phyloP scores from a whole-genome alignment of 1,284 basidiomycete species.

The Caloboletus inedulis region DNA sequence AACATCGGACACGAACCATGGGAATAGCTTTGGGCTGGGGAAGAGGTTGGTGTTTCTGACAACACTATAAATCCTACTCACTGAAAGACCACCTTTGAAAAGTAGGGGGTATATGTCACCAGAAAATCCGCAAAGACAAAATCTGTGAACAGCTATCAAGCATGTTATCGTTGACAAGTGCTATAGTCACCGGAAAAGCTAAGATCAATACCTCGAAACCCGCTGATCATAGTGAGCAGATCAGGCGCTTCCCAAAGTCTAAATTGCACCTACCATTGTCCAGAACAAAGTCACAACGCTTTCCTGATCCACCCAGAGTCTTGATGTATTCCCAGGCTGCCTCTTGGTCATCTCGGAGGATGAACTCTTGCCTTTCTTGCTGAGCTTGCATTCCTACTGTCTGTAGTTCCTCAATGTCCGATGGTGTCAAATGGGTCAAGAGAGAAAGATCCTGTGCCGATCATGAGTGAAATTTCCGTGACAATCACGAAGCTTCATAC shows the following conservation, averaged over 20 bases:
- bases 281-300: slow-evolving; percentile 83
- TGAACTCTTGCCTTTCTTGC: slow-evolving; percentile 69
- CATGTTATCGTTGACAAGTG: slow-evolving; percentile 1
- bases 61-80: slow-evolving; percentile 38
- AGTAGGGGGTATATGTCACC: slow-evolving; percentile 81
- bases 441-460: slow-evolving; percentile 71
- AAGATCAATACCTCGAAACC: slow-evolving; percentile 66
- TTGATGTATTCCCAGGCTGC: slow-evolving; percentile 75
- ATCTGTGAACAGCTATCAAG: slow-evolving; percentile 83
- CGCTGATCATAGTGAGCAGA: slow-evolving; percentile 43
- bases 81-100: slow-evolving; percentile 86
- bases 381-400: slow-evolving; percentile 77
- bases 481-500: slow-evolving; percentile 33
- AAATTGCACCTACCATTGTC: slow-evolving; percentile 69
- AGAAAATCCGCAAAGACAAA: slow-evolving; percentile 94
- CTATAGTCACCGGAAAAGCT: not conserved
- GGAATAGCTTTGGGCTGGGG: slow-evolving; percentile 78
- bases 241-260: slow-evolving; percentile 12
- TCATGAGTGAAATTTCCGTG: slow-evolving; percentile 2
- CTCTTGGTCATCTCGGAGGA: slow-evolving; percentile 83
- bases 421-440: slow-evolving; percentile 73
- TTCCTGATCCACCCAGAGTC: slow-evolving; percentile 36
- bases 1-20: slow-evolving; percentile 94
- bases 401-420: slow-evolving; percentile 84
- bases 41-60: slow-evolving; percentile 13